Conservation (phyloP, 202 grass and related monocot species). For the Eragrostis tef region DNA sequence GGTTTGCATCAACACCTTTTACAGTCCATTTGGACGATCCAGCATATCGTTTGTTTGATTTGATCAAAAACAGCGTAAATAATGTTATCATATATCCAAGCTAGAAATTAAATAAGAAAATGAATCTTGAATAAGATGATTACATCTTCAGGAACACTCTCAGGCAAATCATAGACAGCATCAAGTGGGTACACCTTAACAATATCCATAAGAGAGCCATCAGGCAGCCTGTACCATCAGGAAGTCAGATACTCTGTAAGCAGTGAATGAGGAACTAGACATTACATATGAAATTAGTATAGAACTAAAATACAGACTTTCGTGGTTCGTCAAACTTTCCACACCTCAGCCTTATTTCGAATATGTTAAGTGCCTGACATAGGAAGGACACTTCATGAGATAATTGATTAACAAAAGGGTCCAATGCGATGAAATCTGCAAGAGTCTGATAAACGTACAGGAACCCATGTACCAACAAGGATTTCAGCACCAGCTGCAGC, state of each 20-base stretch:
- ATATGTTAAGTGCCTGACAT: slow-evolving; percentile 86
- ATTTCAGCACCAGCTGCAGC: slow-evolving; percentile 96
- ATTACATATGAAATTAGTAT: slow-evolving; percentile 9
- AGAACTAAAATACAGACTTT: slow-evolving; percentile 56
- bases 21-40: slow-evolving; percentile 77
- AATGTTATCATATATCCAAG: slow-evolving; percentile 16
- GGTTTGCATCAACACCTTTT: slow-evolving; percentile 44
- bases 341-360: slow-evolving; percentile 85
- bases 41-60: slow-evolving; percentile 67
- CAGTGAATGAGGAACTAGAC: background rate
- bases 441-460: slow-evolving; percentile 57
- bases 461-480: slow-evolving; percentile 99
- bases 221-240: slow-evolving; percentile 65
- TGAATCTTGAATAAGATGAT: slow-evolving; percentile 21
- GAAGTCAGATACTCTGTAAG: slow-evolving; percentile 28
- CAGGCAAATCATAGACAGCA: slow-evolving; percentile 81
- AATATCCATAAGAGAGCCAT: slow-evolving; percentile 96
- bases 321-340: slow-evolving; percentile 97
- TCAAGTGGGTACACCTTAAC: slow-evolving; percentile 89
- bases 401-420: slow-evolving; percentile 20
- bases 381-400: slow-evolving; percentile 15
- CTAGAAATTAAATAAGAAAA: background rate
- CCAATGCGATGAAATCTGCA: slow-evolving; percentile 4
- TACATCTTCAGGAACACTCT: slow-evolving; percentile 98
- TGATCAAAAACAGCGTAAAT: slow-evolving; percentile 49